Percentiles rank a stretch among this genome's conserved stretches.
Evolutionary conservation across 345 rosid species (phyloP).

Genomic region (Rhizophora mangle): DNA sequence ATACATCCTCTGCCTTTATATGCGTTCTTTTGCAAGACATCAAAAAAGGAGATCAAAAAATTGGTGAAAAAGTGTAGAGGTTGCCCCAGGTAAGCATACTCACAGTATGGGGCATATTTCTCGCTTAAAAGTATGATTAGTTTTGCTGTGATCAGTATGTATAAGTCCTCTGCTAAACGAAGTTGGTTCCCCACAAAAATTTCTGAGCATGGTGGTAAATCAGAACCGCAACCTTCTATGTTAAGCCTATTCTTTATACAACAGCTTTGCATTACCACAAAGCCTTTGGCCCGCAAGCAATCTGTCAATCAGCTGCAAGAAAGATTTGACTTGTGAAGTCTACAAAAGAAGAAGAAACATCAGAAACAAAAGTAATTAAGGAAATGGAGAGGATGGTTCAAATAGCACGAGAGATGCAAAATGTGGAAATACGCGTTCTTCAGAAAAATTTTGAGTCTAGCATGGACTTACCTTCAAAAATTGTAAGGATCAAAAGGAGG

Average conservation of each 20-base stretch:
- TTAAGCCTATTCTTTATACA: background rate
- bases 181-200: background rate
- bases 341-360: background rate
- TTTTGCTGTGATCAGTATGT: background rate
- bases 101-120: conserved; percentile 11
- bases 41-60: background rate
- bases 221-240: background rate
- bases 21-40: background rate
- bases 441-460: background rate
- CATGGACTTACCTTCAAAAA: conserved; percentile 11
- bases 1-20: background rate
- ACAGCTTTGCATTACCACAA: background rate
- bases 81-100: conserved; percentile 6
- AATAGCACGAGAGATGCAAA: background rate
- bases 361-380: background rate
- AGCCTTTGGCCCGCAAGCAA: background rate
- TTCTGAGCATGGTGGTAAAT: too few species aligned
- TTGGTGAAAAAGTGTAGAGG: conserved; percentile 5
- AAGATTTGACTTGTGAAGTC: conserved; percentile 4
- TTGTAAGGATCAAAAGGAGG: conserved; percentile 12
- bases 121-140: conserved; percentile 1
- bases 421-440: background rate
- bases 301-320: background rate
- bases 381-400: background rate
- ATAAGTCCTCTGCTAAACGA: background rate